Base-by-base conservation (phyloP, 352 stramenopile genomes). In the Phytophthora multivora region DNA sequence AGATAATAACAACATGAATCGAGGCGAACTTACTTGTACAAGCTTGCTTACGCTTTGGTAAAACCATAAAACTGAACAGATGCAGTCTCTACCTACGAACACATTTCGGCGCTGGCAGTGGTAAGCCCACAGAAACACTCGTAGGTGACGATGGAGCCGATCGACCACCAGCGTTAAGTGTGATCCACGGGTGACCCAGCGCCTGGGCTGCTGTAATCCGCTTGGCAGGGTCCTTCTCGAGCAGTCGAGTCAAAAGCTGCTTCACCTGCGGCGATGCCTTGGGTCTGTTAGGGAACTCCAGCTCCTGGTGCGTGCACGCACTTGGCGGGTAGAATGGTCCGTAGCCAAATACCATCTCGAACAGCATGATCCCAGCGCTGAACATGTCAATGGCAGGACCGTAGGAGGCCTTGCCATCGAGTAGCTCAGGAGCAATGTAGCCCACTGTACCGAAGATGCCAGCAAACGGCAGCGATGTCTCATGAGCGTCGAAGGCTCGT, bases 171-270 rank as follows among this genome's bases (percentile, higher is more conserved):
- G 59, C 31, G 16, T 58, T 66, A 9, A 74, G 58, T 16, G 75
- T 80, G 51, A 97, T 81, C 90, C 89, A 98, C 7, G 88, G 79
- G 57, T 98, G 92, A 5, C 71, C 60, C 7, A 97, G 73, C 0
- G 92, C 86, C 46, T 96, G 75, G 15, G 75, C 73, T 2, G 90
- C 90, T 4, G 88, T 96, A 25, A 96, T 70, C 13, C 92, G 83
- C 50, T 76, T 65, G 18, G 66, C 54, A 19, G 87, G 91, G 48
- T 96, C 77, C 45, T 75, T 75, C 15, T 88, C 79, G 45, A 97
- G 38, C n/a, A 97, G 64, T 21, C 66, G 62, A 18, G 38, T 36
- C 18, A 97, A 68, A 18, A 97, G 68, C 26, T 96, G 73, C 52
- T 90, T 91, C 39, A 75, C 52, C 23, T 87, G 52, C 12, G 63